Base-by-base conservation (phyloP, 345 rosid genomes). In the Murraya koenigii region DNA sequence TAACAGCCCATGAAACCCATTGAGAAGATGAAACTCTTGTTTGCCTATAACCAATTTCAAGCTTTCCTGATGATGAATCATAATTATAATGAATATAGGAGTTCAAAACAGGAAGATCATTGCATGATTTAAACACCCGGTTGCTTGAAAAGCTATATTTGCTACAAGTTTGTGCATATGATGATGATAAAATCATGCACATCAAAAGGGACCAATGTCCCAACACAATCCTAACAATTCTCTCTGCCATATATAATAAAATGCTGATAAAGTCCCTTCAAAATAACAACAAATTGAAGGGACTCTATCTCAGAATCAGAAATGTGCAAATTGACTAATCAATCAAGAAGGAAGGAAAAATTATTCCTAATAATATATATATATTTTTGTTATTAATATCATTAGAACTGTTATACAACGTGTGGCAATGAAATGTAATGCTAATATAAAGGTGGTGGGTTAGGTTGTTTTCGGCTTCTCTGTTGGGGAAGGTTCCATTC, bases 1-100 rank as follows among this genome's bases (percentile, higher is more conserved):
- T 96, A 56, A 96, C 82, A n/a, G 93, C 97, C 99, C 98, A 95
- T 8, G 95, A 92, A 41, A 91, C 89, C 99, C 97, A 94, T 72
- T 64, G 83, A 15, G 87, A 75, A 47, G 95, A 41, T 47, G 85
- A 55, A 59, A 87, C 72, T 0, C 87, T 85, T 10, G 88, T 66
- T 75, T 90, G 97, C 78, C 99, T 89, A 78, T 83, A 96, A 28
- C 98, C 99, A 60, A 96, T 78, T 67, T 88, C 83, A 47, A 91
- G 94, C 71, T 64, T 81, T 23, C 85, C 81, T 2, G 92, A 63
- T 11, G 97, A 83, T 1, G 92, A 76, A 71, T 90, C 88, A 19
- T 87, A 87, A 81, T 84, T 89, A 87, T 92, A 92, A 49, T 95
- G 91, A 55, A 95, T 90, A 78, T 78, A 92, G 1, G 98, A 88